These are phyloP conservation scores for Tuctoria greenei DNA, from an alignment of 176 grass and related monocot species.

Conservation along the genomic window DNA sequence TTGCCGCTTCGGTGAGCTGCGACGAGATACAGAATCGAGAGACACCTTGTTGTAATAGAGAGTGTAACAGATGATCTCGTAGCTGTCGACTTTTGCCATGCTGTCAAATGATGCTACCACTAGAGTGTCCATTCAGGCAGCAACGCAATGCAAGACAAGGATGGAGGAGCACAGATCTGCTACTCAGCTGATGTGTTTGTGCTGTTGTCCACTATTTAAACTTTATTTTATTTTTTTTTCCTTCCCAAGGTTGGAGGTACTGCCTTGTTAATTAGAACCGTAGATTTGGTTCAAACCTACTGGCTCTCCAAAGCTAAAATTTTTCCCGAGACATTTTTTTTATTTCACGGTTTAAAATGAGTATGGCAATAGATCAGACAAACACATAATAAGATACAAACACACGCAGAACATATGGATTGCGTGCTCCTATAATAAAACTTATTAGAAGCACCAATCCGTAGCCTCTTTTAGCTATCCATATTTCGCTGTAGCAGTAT, in stretches of 20 bases:
- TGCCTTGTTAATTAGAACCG: neutral
- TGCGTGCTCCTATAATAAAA: neutral
- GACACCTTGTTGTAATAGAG: neutral
- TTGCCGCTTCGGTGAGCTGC: constrained; percentile 1
- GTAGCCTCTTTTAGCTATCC: too few species aligned
- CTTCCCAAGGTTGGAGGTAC: neutral
- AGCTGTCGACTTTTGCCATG: neutral
- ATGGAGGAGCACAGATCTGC: neutral
- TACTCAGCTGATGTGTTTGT: neutral
- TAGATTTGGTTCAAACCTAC: neutral
- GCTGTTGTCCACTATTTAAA: neutral
- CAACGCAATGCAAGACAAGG: neutral
- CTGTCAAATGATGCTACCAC: neutral
- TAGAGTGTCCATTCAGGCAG: neutral
- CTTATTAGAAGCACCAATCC: neutral
- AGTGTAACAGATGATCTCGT: neutral
- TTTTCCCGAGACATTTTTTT: neutral
- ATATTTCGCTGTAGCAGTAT: too few species aligned
- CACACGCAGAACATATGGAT: neutral
- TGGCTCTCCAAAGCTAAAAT: neutral
- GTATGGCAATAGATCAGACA: neutral
- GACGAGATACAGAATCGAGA: neutral
- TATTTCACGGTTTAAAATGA: neutral
- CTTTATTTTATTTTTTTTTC: neutral
- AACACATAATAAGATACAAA: neutral